Evolutionary conservation across 768 basidiomycete species (phyloP), one percentile per base, ranked within the genome.

Genomic region (Lactifluus volemus): DNA sequence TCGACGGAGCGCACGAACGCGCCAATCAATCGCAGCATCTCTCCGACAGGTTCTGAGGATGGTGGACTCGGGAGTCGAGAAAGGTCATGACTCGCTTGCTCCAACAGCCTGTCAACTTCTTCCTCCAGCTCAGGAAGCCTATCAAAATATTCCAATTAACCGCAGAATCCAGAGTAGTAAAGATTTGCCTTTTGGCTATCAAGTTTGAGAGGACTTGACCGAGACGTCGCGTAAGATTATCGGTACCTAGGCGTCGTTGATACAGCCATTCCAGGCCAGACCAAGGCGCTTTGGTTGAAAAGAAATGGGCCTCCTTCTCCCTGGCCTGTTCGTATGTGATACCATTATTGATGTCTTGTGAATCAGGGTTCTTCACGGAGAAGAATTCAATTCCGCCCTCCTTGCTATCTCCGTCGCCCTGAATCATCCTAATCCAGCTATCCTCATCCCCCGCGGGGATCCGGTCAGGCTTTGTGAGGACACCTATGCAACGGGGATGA

Each of bases 91-190:
- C 75, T 72, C 0, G 79, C 75, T 11, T 66, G 69, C 0, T 67
- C 56, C 4, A 84, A 75, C 0, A 76, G 68, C 0, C 67, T 73
- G 29, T 78, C 73, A 14, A 86, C 69, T 60, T 85, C 84, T 0
- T 79, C 73, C 52, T 81, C 78, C 14, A 88, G 81, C 58, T 80
- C 73, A 0, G 86, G 86, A 1, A 88, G 75, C 51, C 86, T 88
- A 55, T 30, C 21, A 36, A 39, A 30, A 15, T 45, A 30, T 32
- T 60, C 19, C 17, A 38, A 41, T 54, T 15, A 50, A 57, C 21
- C 14, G 19, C 25, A 5, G 3, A 15, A 25, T 3, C 12, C 5
- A 50, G 32, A 29, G 12, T 44, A 25, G 15, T 15, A 36, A 45
- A 9, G 3, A 55, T 41, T 55, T 44, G 36, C 63, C 65, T 51